Evolutionary conservation across 1,284 basidiomycete genomes (phyloP).

Genomic region (Rhizopogon hawkerae): DNA sequence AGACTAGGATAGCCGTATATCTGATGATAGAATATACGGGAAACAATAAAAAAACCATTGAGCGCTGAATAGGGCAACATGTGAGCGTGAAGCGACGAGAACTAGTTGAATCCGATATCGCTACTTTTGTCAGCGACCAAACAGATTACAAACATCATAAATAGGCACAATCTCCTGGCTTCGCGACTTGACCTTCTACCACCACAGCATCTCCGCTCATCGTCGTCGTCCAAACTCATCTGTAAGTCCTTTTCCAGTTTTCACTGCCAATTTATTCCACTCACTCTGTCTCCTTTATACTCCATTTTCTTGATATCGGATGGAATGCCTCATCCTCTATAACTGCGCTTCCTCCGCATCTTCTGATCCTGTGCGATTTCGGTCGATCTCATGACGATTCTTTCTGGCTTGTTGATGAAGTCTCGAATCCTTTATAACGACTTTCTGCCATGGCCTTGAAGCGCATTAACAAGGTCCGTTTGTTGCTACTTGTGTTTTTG

Average conservation of each 20-base stretch:
- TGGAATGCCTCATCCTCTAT: neutral
- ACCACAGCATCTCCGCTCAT: slow-evolving; percentile 30
- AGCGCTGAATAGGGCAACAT: neutral
- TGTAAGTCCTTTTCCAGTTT: slow-evolving; percentile 19
- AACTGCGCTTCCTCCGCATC: neutral
- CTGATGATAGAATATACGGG: too few species aligned
- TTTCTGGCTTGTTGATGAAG: slow-evolving; percentile 12
- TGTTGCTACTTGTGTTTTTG: slow-evolving; percentile 8
- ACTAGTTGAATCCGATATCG: neutral
- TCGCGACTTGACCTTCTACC: slow-evolving; percentile 40
- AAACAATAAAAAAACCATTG: too few species aligned
- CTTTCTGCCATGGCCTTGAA: slow-evolving; percentile 76
- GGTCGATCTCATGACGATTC: slow-evolving; percentile 24
- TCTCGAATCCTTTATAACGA: slow-evolving; percentile 24
- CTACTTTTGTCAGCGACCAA: slow-evolving; percentile 30
- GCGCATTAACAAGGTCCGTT: slow-evolving; percentile 94
- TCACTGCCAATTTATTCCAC: slow-evolving; percentile 3
- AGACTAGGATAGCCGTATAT: too few species aligned
- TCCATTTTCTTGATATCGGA: slow-evolving; percentile 14
- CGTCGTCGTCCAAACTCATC: slow-evolving; percentile 12
- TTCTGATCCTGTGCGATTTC: slow-evolving; percentile 38
- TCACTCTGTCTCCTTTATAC: slow-evolving; percentile 11
- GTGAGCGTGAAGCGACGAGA: neutral
- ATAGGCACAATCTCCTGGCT: slow-evolving; percentile 30
- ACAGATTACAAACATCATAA: slow-evolving; percentile 39